Conservation (phyloP, 495 filamentous ascomycete genomes). For the Podospora fimiseda region DNA sequence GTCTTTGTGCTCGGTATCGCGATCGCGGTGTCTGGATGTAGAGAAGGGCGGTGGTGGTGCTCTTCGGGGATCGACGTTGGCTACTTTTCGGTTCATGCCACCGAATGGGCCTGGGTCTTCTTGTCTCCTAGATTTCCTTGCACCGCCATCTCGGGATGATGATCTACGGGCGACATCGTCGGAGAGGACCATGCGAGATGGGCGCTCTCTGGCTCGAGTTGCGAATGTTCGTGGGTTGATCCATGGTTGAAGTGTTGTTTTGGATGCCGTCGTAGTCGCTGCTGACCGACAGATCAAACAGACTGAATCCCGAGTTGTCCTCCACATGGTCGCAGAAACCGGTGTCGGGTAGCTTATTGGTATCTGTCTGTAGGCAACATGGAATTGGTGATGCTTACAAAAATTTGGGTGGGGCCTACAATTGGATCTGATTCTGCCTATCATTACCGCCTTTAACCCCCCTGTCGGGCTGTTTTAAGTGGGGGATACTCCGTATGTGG, state of each 20-base stretch:
- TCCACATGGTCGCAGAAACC: conserved; percentile 24
- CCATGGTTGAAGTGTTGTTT: conserved; percentile 26
- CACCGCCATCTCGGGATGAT: conserved; percentile 33
- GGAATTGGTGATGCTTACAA: conserved; percentile 3
- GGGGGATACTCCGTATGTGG: too few species aligned
- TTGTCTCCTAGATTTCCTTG: conserved; percentile 31
- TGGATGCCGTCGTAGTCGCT: conserved; percentile 6
- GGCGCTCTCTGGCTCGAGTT: conserved; percentile 35
- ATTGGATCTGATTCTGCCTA: conserved; percentile 7
- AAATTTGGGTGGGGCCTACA: conserved; percentile 9
- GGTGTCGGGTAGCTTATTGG: too few species aligned
- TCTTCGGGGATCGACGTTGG: conserved; percentile 41
- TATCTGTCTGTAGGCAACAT: not conserved
- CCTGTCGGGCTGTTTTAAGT: not conserved
- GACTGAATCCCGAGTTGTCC: conserved; percentile 26
- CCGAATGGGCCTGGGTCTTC: conserved; percentile 70
- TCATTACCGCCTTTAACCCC: conserved; percentile 9
- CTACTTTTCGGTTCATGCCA: conserved; percentile 70
- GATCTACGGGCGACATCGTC: conserved; percentile 54
- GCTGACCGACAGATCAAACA: conserved; percentile 30
- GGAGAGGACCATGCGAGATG: conserved; percentile 77
- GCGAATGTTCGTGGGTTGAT: conserved; percentile 28
- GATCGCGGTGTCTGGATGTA: conserved; percentile 18
- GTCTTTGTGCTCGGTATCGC: conserved; percentile 24
- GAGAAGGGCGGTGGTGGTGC: conserved; percentile 18